These are phyloP conservation scores for Neoboletus subvelutipes DNA, from an alignment of 768 basidiomycete genomes.

Conservation along the genomic window DNA sequence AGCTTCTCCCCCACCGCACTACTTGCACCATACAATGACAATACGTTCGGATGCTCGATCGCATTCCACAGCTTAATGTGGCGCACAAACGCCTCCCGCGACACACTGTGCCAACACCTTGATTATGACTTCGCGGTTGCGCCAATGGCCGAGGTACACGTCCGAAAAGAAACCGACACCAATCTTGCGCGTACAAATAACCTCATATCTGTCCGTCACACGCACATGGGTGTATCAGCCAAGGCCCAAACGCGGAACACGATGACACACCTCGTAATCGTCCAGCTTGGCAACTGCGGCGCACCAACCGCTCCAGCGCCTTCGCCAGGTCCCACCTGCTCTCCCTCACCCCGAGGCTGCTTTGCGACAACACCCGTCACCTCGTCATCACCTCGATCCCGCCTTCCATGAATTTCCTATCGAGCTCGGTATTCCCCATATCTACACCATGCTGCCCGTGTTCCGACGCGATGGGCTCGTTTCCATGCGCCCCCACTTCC, in stretches of 20 bases:
- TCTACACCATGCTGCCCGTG: not conserved
- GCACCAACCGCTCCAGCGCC: too few relatives aligned
- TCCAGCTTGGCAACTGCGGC: constrained; percentile 62
- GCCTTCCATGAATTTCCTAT: constrained; percentile 68
- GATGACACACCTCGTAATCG: too few relatives aligned
- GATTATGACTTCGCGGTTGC: too few relatives aligned
- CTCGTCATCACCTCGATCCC: constrained; percentile 70
- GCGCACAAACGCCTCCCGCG: constrained; percentile 61
- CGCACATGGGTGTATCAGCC: too few relatives aligned
- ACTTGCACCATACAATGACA: too few relatives aligned
- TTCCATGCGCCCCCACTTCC: not conserved
- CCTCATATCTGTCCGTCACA: too few relatives aligned
- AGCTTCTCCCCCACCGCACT: constrained; percentile 63
- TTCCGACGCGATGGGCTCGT: not conserved
- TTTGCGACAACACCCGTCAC: constrained; percentile 41
- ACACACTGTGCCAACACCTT: constrained; percentile 66
- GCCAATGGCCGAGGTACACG: too few relatives aligned
- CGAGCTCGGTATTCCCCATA: constrained; percentile 23
- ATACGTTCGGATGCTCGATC: constrained; percentile 66
- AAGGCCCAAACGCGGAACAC: too few relatives aligned
- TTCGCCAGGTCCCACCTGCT: too few relatives aligned
- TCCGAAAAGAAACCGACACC: too few relatives aligned
- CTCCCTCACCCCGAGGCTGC: too few relatives aligned
- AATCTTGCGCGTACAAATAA: too few relatives aligned
- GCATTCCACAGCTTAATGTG: constrained; percentile 73